Evolutionary conservation across 2,329 filamentous ascomycete species (phyloP), one percentile per base, ranked within the genome.

Genomic region (Venturiaceae sp.): DNA sequence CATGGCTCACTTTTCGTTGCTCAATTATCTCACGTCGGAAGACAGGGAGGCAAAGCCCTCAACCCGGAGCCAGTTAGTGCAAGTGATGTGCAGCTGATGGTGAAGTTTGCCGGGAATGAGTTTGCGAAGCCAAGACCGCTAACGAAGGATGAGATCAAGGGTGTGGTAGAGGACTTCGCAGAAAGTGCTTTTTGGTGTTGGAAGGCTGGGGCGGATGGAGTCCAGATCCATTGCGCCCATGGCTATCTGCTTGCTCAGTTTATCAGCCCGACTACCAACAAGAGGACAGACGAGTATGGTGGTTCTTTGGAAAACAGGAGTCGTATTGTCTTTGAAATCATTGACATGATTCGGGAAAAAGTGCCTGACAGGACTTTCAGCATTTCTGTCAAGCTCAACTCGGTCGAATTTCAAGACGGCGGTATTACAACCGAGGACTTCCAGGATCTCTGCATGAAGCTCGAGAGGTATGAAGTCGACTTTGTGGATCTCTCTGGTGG

Each of bases 21-120:
- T 3, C 84, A 87, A 66, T 74, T 87, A 60, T 79, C 75, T 59
- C 84, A 87, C 66, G 82, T 84, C 0, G 84, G 85, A 14, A 75
- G 83, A 0, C 83, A 86, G 66, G 75, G 75, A 11, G 64, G 70
- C 14, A 62, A 67, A 9, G 62, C 62, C 2, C 72, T 83, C 36
- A 75, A 82, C 60, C 67, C 72, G 60, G 65, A 80, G 62, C 78
- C 80, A 0, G 71, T 83, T 34, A 77, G 75, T 2, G 80, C 80
- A 1, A 78, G 74, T 16, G 78, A 76, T 60, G 72, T 80, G 26
- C 75, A 77, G 58, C 67, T 63, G 16, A 71, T 69, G 57, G 72
- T 72, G 1, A 68, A 67, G 44, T 58, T 69, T 11, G 68, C 68
- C 1, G 64, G 67, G 1, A 34, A 62, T 33, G 66, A 68, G 16